A percentile compares a stretch with the other conserved stretches of the same genome.
These are phyloP conservation scores for Paramecium sonneborni DNA, from an alignment of 73 alveolate genomes.

Conservation along the genomic window DNA sequence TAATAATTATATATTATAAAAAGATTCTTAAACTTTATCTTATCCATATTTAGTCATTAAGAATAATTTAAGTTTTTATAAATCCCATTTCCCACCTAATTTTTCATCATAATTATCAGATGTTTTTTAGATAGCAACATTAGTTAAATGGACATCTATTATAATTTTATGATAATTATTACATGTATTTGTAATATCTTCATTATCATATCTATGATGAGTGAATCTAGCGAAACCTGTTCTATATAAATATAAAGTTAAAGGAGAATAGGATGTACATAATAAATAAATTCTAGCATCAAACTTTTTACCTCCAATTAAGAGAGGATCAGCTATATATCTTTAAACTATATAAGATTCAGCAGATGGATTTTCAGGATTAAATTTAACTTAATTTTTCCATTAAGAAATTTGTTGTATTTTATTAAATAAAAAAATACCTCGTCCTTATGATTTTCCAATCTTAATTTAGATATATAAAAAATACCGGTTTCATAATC, in stretches of 20 bases:
- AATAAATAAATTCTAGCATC: conserved; percentile 99
- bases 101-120: conserved; percentile 95
- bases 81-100: conserved; percentile 98
- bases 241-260: conserved; percentile 96
- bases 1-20: conserved; percentile 84
- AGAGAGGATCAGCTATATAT: conserved; percentile 97
- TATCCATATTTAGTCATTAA: conserved; percentile 92
- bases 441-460: conserved; percentile 99
- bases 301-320: conserved; percentile 99
- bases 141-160: conserved; percentile 91
- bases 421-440: conserved; percentile 98
- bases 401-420: conserved; percentile 93
- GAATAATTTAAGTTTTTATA: conserved; percentile 88
- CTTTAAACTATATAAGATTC: conserved; percentile 71
- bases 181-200: conserved; percentile 92
- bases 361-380: conserved; percentile 95
- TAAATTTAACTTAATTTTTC: conserved; percentile 96
- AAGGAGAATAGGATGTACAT: conserved; percentile 98
- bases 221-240: conserved; percentile 99
- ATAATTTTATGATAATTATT: not conserved
- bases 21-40: conserved; percentile 94
- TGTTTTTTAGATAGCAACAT: conserved; percentile 97
- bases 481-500: conserved; percentile 99
- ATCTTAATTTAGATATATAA: conserved; percentile 35
- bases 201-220: conserved; percentile 93